Evolutionary conservation across 345 rosid genomes (phyloP).

Genomic region (Brassica incana): DNA sequence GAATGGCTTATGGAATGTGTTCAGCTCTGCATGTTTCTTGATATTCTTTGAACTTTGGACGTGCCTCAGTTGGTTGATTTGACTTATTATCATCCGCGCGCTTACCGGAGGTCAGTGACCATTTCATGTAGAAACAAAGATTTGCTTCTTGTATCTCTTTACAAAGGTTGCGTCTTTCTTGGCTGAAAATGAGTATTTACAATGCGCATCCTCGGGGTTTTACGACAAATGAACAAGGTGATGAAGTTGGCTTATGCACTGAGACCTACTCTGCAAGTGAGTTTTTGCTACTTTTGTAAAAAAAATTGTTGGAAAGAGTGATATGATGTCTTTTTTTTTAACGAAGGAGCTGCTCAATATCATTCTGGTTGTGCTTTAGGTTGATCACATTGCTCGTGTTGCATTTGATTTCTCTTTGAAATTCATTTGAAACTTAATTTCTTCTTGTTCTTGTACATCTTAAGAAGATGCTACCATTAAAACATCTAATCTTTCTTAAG

Average conservation of each 20-base stretch:
- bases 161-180: not conserved
- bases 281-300: not conserved
- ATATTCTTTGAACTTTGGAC: too few relatives aligned
- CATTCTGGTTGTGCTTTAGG: conserved; percentile 11
- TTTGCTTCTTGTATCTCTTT: not conserved
- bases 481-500: too few relatives aligned
- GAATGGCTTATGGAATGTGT: not conserved
- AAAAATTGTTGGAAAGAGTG: not conserved
- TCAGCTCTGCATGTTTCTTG: too few relatives aligned
- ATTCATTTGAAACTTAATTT: too few relatives aligned
- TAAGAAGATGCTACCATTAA: too few relatives aligned
- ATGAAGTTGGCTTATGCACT: conserved; percentile 18
- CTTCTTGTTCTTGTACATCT: too few relatives aligned
- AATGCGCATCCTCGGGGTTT: conserved; percentile 13
- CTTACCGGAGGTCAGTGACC: too few relatives aligned
- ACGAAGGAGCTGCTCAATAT: not conserved
- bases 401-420: conserved; percentile 14
- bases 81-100: too few relatives aligned
- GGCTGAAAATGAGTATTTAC: conserved; percentile 7
- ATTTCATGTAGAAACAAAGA: too few relatives aligned
- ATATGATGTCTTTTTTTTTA: not conserved
- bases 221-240: conserved; percentile 30
- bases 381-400: conserved; percentile 31
- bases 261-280: conserved; percentile 18
- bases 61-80: too few relatives aligned